phyloP scores from a whole-genome alignment of 192 early-diverging fungal species.

The Mortierella hygrophila region DNA sequence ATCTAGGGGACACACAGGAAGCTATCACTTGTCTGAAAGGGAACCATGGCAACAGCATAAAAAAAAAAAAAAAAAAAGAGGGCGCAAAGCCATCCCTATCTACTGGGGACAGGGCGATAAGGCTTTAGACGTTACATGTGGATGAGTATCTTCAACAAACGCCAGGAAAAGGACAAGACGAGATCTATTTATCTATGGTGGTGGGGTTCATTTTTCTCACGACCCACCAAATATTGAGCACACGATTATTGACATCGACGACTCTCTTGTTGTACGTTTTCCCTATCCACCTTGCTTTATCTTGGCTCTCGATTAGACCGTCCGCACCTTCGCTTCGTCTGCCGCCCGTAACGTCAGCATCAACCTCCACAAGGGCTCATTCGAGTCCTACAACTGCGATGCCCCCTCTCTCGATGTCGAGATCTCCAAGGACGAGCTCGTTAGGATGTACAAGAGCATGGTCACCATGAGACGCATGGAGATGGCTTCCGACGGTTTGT shows the following conservation, averaged over 20 bases:
- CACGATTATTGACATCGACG: neutral
- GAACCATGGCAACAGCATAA: neutral
- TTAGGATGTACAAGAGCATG: constrained; percentile 92
- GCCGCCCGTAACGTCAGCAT: constrained; percentile 70
- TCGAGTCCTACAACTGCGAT: constrained; percentile 89
- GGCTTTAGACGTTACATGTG: neutral
- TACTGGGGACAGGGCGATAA: neutral
- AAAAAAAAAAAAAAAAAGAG: neutral
- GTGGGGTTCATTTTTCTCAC: constrained; percentile 9
- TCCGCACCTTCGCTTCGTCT: constrained; percentile 54
- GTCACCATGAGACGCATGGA: constrained; percentile 91
- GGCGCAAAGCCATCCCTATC: neutral
- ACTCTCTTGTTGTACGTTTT: neutral
- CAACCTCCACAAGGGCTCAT: constrained; percentile 75
- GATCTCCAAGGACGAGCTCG: constrained; percentile 77
- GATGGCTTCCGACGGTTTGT: constrained; percentile 92
- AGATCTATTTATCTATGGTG: neutral
- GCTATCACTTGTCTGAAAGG: neutral
- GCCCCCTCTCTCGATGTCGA: constrained; percentile 71
- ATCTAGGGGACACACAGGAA: neutral
- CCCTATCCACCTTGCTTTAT: neutral
- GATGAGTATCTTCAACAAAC: neutral
- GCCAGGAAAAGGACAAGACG: neutral
- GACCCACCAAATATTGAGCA: constrained; percentile 4
- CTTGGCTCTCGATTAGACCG: constrained; percentile 20